phyloP scores from a whole-genome alignment of 108 stramenopile genomes.

The Discostella stelligeroides region DNA sequence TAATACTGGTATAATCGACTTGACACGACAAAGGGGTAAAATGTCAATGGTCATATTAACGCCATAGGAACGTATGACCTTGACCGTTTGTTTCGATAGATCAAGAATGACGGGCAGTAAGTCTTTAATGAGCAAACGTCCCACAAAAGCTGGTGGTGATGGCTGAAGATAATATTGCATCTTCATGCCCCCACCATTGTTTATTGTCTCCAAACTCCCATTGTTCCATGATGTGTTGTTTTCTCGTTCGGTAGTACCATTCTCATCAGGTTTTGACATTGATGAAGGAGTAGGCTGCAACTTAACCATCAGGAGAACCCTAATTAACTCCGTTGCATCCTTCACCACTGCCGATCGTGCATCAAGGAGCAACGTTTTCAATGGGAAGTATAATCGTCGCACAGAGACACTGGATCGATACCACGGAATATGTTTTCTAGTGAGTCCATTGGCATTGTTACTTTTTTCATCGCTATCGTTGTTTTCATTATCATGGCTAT shows the following conservation, averaged over 20 bases:
- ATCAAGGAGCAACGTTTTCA: slow-evolving; percentile 67
- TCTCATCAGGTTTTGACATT: neutral
- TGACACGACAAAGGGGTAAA: slow-evolving; percentile 66
- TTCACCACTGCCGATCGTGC: slow-evolving; percentile 80
- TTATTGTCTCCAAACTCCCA: slow-evolving; percentile 32
- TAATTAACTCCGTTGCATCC: slow-evolving; percentile 62
- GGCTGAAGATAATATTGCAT: slow-evolving; percentile 14
- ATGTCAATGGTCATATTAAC: slow-evolving; percentile 58
- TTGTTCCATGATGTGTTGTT: neutral
- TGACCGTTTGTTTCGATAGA: slow-evolving; percentile 80
- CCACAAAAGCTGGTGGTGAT: slow-evolving; percentile 43
- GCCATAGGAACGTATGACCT: slow-evolving; percentile 74
- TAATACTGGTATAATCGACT: slow-evolving; percentile 69
- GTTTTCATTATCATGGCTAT: neutral
- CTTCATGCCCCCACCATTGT: neutral
- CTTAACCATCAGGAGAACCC: slow-evolving; percentile 45
- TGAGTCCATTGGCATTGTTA: too few relatives aligned
- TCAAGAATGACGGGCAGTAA: slow-evolving; percentile 64
- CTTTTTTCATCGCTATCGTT: neutral
- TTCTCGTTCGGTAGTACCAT: slow-evolving; percentile 28
- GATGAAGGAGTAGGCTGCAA: slow-evolving; percentile 29
- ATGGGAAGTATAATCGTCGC: slow-evolving; percentile 60
- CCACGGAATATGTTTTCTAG: slow-evolving; percentile 51
- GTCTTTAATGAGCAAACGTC: slow-evolving; percentile 69
- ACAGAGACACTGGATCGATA: slow-evolving; percentile 66